These are phyloP conservation scores for Alternaria triticina DNA, from an alignment of 2,329 filamentous ascomycete genomes.

Conservation along the genomic window DNA sequence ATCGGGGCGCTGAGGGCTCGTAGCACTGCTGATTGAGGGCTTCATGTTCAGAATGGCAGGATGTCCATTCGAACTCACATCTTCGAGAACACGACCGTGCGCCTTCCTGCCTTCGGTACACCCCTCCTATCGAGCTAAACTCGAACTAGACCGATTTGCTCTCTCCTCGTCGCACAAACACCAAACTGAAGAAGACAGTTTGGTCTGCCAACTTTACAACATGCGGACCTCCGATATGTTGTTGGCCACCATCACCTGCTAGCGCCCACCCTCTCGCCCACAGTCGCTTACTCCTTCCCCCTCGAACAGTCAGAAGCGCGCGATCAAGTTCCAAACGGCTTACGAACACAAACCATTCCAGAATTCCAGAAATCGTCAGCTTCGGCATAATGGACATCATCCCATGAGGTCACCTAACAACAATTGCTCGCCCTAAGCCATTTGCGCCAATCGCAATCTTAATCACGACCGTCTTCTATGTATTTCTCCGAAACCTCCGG, in stretches of 20 bases:
- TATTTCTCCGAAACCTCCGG: not conserved
- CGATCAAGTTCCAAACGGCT: not conserved
- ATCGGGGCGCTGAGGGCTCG: not conserved
- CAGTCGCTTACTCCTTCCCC: not conserved
- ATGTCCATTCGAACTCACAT: not conserved
- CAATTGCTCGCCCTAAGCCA: not conserved
- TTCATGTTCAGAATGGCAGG: not conserved
- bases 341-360: not conserved
- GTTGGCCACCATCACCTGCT: not conserved
- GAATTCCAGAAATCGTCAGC: not conserved
- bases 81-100: not conserved
- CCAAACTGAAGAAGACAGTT: not conserved
- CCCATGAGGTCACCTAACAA: not conserved
- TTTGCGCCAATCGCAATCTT: not conserved
- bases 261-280: not conserved
- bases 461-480: not conserved
- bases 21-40: not conserved
- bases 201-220: not conserved
- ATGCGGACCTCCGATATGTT: not conserved
- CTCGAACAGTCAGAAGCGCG: not conserved
- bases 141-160: not conserved
- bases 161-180: not conserved
- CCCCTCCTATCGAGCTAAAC: constrained; percentile 40
- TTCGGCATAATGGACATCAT: not conserved
- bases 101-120: not conserved